Evolutionary conservation across 352 stramenopile genomes (phyloP).

Genomic region (Pythium biforme): DNA sequence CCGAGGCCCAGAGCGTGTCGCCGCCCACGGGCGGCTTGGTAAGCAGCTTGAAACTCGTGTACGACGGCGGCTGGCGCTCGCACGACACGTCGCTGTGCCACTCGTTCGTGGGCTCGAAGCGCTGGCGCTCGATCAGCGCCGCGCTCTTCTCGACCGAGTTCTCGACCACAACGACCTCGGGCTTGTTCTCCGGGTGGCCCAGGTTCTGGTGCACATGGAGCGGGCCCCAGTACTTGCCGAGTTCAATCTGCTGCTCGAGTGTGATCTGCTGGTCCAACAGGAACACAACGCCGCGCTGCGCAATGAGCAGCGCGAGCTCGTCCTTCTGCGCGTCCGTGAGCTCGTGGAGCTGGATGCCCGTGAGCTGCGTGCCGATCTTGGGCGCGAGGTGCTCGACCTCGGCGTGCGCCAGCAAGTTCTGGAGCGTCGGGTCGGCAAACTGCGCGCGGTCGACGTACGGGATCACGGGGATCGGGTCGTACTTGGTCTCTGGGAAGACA

Average conservation of each 20-base stretch:
- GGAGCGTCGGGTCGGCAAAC: slow-evolving; percentile 33
- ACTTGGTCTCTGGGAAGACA: slow-evolving; percentile 30
- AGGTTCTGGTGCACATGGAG: slow-evolving; percentile 34
- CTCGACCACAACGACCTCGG: slow-evolving; percentile 32
- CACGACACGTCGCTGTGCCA: slow-evolving; percentile 44
- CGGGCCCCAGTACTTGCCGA: slow-evolving; percentile 30
- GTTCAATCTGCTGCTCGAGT: slow-evolving; percentile 28
- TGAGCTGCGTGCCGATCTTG: slow-evolving; percentile 27
- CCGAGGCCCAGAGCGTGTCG: slow-evolving; percentile 42
- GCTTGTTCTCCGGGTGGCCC: slow-evolving; percentile 25
- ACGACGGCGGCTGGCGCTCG: slow-evolving; percentile 35
- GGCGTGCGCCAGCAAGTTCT: slow-evolving; percentile 27
- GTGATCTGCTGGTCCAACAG: slow-evolving; percentile 19
- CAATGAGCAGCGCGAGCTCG: slow-evolving; percentile 18
- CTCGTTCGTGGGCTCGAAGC: slow-evolving; percentile 32
- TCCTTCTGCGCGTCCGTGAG: slow-evolving; percentile 28
- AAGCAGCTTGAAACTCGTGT: slow-evolving; percentile 37
- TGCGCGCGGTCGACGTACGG: slow-evolving; percentile 28
- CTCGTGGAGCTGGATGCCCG: slow-evolving; percentile 31
- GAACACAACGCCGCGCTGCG: slow-evolving; percentile 19
- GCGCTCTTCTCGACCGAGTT: slow-evolving; percentile 19
- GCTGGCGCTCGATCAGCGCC: slow-evolving; percentile 29
- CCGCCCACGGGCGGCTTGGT: slow-evolving; percentile 37
- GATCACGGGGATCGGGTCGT: slow-evolving; percentile 25
- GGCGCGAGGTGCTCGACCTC: slow-evolving; percentile 19